Evolutionary conservation across 768 basidiomycete species (phyloP), one percentile per base, ranked within the genome.

Genomic region (Termitomyces sp.): DNA sequence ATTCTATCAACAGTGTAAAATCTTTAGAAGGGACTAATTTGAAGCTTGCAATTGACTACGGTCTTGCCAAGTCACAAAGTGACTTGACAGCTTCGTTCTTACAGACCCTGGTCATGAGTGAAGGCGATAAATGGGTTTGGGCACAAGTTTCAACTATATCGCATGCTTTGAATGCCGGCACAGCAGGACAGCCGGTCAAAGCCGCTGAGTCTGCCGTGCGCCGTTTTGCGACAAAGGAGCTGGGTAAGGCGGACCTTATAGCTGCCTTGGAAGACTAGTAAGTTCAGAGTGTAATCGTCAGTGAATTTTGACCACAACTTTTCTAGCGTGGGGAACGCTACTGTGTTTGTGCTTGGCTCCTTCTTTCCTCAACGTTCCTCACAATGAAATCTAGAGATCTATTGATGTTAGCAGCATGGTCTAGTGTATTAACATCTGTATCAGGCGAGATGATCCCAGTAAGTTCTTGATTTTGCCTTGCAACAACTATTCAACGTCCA

Each of bases 31-130:
- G 88, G 42, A 79, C 83, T 17, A 93, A 95, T 66, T 80, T 98
- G 53, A 95, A 96, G 67, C 79, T 93, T 44, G 95, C 93, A 2
- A 97, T 98, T 50, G 90, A 94, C 65, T 87, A 87, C 61, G 92
- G 92, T 19, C 77, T 96, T 41, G 81, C 88, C 58, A 85, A 82
- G 63, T 83, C 85, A 0, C 88, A 92, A 66, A 88, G 83, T 58
- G 87, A 91, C 64, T 78, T 98, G 44, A 88, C 91, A 48, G 90
- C 95, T 4, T 93, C 91, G 0, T 98, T 95, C 70, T 74, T 98
- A 63, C 95, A 98, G 72, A 93, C 93, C 15, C 74, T 98, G 35
- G 83, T 98, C 61, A 98, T 98, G 95, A 93, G 90, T 54, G 94
- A 97, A 75, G 95, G 95, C 15, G 90, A 95, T 61, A 80, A 83